A percentile compares a stretch with the other conserved stretches of the same genome.
phyloP scores from a whole-genome alignment of 352 stramenopile species.

The Globisporangium splendens region DNA sequence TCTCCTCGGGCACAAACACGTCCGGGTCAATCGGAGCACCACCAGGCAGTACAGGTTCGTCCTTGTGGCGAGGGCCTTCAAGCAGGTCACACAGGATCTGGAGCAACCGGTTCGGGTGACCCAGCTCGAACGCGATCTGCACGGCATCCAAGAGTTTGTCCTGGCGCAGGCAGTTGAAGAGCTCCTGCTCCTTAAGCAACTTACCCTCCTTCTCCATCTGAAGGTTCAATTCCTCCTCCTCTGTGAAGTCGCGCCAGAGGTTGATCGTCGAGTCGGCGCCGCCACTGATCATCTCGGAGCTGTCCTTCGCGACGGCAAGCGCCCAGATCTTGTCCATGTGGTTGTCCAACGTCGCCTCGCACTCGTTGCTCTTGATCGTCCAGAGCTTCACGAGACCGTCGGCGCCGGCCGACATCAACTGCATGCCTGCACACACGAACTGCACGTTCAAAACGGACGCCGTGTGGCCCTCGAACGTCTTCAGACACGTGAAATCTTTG shows the following conservation, averaged over 20 bases:
- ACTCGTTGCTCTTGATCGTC: constrained; percentile 98
- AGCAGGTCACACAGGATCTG: constrained; percentile 85
- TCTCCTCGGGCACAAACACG: constrained; percentile 52
- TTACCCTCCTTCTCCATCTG: constrained; percentile 86
- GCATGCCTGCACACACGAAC: constrained; percentile 88
- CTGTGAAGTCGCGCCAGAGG: constrained; percentile 94
- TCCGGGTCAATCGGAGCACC: constrained; percentile 41
- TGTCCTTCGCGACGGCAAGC: constrained; percentile 86
- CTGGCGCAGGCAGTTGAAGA: constrained; percentile 92
- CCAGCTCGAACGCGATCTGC: constrained; percentile 89
- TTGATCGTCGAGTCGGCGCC: constrained; percentile 94
- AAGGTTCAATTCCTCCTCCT: constrained; percentile 82
- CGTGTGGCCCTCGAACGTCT: constrained; percentile 95
- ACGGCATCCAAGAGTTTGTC: constrained; percentile 88
- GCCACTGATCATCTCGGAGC: constrained; percentile 90
- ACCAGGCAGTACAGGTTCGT: constrained; percentile 41
- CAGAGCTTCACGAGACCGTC: constrained; percentile 98
- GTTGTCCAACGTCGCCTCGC: constrained; percentile 94
- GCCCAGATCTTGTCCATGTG: constrained; percentile 98
- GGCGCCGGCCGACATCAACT: constrained; percentile 94
- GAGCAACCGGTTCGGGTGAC: constrained; percentile 93
- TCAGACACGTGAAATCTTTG: constrained; percentile 93
- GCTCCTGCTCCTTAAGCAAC: constrained; percentile 93
- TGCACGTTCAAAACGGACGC: constrained; percentile 86
- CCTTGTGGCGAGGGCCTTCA: constrained; percentile 67